Conservation (phyloP, 441 rosid genomes). For the Hypseocharis bilobata region DNA sequence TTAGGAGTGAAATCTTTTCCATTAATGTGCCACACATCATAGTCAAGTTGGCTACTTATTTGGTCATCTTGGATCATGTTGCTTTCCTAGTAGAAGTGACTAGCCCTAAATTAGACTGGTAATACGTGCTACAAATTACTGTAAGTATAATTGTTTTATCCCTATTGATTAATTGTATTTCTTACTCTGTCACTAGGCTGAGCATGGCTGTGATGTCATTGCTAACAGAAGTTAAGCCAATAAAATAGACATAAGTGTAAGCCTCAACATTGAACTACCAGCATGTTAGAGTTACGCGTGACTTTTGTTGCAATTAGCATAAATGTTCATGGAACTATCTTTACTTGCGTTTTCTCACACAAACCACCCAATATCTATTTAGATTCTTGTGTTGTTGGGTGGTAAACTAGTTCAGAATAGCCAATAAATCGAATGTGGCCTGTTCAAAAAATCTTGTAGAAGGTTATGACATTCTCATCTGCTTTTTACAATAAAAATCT, state of each 20-base stretch:
- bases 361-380: not conserved
- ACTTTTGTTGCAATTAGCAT: not conserved
- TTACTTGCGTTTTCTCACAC: not conserved
- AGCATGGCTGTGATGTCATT: constrained; percentile 35
- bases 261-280: not conserved
- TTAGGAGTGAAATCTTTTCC: not conserved
- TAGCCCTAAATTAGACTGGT: not conserved
- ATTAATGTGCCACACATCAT: not conserved
- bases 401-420: constrained; percentile 9
- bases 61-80: constrained; percentile 6
- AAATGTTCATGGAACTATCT: constrained; percentile 8
- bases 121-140: not conserved
- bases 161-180: not conserved
- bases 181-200: not conserved
- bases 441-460: not conserved
- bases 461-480: not conserved
- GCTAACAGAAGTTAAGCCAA: constrained; percentile 31
- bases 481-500: not conserved
- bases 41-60: constrained; percentile 5
- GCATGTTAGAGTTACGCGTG: not conserved
- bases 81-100: constrained; percentile 6
- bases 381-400: not conserved
- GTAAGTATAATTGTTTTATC: not conserved
- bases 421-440: not conserved
- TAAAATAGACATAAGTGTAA: constrained; percentile 21